Base-by-base conservation (phyloP, 345 rosid species). In the Hibiscus mutabilis region DNA sequence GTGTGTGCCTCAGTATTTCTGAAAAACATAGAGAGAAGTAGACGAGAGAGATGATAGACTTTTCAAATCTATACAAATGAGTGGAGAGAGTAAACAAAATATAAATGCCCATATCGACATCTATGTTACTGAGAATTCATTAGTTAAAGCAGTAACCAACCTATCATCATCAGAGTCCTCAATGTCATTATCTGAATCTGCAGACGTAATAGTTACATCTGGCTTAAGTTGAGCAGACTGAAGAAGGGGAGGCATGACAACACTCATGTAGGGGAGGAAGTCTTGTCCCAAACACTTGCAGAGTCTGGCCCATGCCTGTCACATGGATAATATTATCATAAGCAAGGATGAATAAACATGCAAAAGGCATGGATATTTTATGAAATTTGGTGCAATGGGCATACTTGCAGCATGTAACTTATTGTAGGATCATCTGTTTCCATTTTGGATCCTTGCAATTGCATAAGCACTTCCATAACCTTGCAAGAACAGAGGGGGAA, bases 401-500 rank as follows among this genome's bases (percentile, higher is more conserved):
- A 76, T 79, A 94, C 99, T 81, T 95, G 97, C 71, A 95, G 80
- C 98, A 95, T 95, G 84, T 95, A 95, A 79, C 99, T 95, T 5
- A 96, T 92, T 44, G 96, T 95, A 16, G 98, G 99, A 81, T 95
- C 99, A 66, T 95, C 99, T 42, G 96, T 77, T 85, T 92, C 99
- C 98, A 95, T 84, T 79, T 86, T 85, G 69, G 99, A 88, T 74
- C 91, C 97, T 92, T 95, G 99, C 77, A 95, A 79, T 10, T 98
- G 85, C 99, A 95, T 88, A 64, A 95, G 97, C 75, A 95, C 99
- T 73, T 95, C 99, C 99, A 95, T 95, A 74, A 95, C 99, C 99
- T 95, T 77, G 75, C 51, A 75, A 40, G 16, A 22, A 42, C 14
- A 68, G 25, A 49, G 55, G 19, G 19, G 46, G 1, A 53, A 21